Evolutionary conservation across 108 stramenopile genomes (phyloP), one percentile per base, ranked within the genome.

Genomic region (Fragilaria radians): DNA sequence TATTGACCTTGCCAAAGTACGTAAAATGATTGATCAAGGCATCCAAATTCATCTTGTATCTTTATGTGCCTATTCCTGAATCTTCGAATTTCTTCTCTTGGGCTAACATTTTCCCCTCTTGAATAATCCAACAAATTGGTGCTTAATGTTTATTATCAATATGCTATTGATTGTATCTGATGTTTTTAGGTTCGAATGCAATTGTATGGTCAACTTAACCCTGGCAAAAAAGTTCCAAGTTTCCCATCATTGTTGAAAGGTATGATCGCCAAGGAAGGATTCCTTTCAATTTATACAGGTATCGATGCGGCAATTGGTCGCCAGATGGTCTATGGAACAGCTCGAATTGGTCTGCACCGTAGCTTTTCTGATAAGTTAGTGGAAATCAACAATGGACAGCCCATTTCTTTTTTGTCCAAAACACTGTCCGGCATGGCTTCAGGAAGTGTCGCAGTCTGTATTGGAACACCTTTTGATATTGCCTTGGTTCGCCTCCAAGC

Each of bases 381-480:
- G 11, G 46, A 53, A 53, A 9, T 75, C 46, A 76, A 75, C 46
- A 71, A 75, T 9, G 62, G 59, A 3, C 64, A 72, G 47, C 79
- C 79, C 28, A 51, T 75, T 27, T 83, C 63, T 27, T 97, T 97
- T 68, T 61, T 63, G 47, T 75, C 83, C 70, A 98, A 97, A 71
- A 75, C 93, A 1, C 46, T 90, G 33, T 88, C 85, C 27, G 95
- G 94, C 29, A 97, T 99, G 96, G 69, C 79, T 26, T 80, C 79
- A 66, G 98, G 98, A 34, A 91, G 90, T 42, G 88, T 97, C 51
- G 97, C 97, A 9, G 97, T 98, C 27, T 88, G 89, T 54, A 96
- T 97, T 59, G 98, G 98, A 21, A 98, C 96, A 17, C 98, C 98
- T 3, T 96, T 99, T 54, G 96, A 97, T 59, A 93, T 97, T 69